A percentile compares a stretch with the other conserved stretches of the same genome.
Evolutionary conservation across 2,329 filamentous ascomycete genomes (phyloP).

Genomic region (Ophiocordyceps robertsii): DNA sequence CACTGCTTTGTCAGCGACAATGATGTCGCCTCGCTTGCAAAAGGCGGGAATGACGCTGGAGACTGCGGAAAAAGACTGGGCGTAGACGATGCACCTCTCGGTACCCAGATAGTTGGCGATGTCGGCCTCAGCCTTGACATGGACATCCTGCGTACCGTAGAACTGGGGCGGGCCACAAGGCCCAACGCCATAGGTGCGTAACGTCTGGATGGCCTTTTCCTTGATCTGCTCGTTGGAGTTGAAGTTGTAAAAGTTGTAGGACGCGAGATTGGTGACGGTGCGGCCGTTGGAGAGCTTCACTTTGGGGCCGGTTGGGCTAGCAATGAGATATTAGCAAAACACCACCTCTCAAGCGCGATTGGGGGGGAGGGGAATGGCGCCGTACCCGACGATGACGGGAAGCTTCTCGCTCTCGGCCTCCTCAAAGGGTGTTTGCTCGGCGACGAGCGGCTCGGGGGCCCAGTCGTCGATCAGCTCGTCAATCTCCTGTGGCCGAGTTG

Average conservation of each 20-base stretch:
- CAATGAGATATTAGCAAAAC: background rate
- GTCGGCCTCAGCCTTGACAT: slow-evolving; percentile 92
- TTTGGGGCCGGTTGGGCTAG: slow-evolving; percentile 76
- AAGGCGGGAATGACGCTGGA: slow-evolving; percentile 96
- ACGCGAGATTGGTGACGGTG: slow-evolving; percentile 85
- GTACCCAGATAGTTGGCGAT: slow-evolving; percentile 83
- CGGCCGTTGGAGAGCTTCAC: slow-evolving; percentile 78
- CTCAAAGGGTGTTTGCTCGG: slow-evolving; percentile 60
- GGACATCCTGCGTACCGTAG: slow-evolving; percentile 95
- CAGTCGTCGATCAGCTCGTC: slow-evolving; percentile 95
- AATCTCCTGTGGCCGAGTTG: slow-evolving; percentile 49
- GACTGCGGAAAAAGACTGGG: slow-evolving; percentile 91
- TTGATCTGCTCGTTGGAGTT: slow-evolving; percentile 85
- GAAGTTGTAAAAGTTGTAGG: slow-evolving; percentile 97
- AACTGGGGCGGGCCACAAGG: slow-evolving; percentile 95
- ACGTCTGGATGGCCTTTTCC: slow-evolving; percentile 85
- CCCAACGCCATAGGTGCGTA: slow-evolving; percentile 91
- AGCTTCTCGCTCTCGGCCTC: slow-evolving; percentile 71
- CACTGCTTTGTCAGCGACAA: slow-evolving; percentile 85
- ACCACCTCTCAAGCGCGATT: background rate
- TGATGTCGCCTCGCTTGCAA: slow-evolving; percentile 92
- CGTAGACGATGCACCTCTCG: slow-evolving; percentile 84
- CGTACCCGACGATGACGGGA: slow-evolving; percentile 76
- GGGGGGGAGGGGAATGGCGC: background rate
- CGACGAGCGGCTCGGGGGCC: slow-evolving; percentile 84